Evolutionary conservation across 1,139 yeast species (phyloP), one percentile per base, ranked within the genome.

Genomic region (Geotrichum bryndzae): DNA sequence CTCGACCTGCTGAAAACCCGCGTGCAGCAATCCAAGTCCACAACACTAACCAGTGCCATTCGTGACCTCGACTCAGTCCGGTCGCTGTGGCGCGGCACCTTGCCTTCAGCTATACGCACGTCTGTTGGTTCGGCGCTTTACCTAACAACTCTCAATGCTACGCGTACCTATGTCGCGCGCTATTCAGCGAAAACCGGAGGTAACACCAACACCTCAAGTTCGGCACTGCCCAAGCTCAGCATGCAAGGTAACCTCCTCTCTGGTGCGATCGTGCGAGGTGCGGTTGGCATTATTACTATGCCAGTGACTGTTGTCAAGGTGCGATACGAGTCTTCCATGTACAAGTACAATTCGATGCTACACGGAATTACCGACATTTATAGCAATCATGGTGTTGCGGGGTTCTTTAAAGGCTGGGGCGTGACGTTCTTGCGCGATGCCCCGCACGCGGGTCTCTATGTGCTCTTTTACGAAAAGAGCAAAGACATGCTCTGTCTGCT

Each of bases 271-370:
- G 87, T 95, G 0, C 79, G 99, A 62, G 92, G 94, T 0, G 66
- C 83, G 1, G 96, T 91, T 4, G 99, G 99, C 0, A 81, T 87
- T 66, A 66, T 89, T 25, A 90, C 97, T n/a, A 94, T 94, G 99
- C 99, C 99, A 0, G 83, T 94, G n/a, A 94, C 99, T 0, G 85
- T 94, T n/a, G 76, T 94, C 56, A 94, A 94, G 71, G 95, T 96
- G 11, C 80, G 98, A 54, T 91, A 83, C 69, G 98, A 94, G 74
- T 74, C 78, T 10, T 87, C 87, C 60, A 68, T 87, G 63, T 92
- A 89, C 75, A 76, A 82, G 57, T 91, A 91, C 73, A 80, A 77
- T 53, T 84, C 96, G 15, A 73, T 94, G 69, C 68, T 73, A 38
- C 86, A 84, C 56, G 95, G 96, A 0, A 73, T 83, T 1, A 76